Evolutionary conservation across 73 alveolate species (phyloP).

Genomic region (Blepharisma stoltei): DNA sequence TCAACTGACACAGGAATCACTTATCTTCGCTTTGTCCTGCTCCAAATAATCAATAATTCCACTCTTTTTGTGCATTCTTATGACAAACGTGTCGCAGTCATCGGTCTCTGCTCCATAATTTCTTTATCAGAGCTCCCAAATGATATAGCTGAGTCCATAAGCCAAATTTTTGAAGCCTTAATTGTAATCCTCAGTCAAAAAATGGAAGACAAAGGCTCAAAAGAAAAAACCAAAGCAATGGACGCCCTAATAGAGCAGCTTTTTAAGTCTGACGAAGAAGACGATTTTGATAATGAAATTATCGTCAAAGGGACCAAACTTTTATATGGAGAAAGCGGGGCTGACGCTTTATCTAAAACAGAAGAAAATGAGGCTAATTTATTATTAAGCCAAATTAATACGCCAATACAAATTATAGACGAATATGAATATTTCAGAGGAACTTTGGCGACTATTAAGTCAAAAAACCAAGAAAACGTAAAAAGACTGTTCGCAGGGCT

Average conservation of each 20-base stretch:
- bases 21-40: conserved; percentile 6
- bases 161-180: conserved; percentile 20
- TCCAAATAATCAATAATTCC: not conserved
- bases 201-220: not conserved
- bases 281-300: conserved; percentile 7
- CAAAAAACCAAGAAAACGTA: not conserved
- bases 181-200: conserved; percentile 6
- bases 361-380: conserved; percentile 25
- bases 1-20: not conserved
- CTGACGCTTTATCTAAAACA: not conserved
- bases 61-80: not conserved
- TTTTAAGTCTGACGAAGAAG: not conserved
- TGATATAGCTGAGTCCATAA: not conserved
- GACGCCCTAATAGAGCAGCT: not conserved
- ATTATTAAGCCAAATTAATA: not conserved
- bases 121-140: not conserved
- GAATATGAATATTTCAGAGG: not conserved
- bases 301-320: conserved; percentile 11
- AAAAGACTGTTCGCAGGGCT: conserved; percentile 12
- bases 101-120: conserved; percentile 5
- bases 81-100: not conserved
- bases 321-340: not conserved
- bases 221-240: not conserved
- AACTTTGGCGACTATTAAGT: not conserved
- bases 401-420: not conserved